Evolutionary conservation across 208 protist genomes (phyloP).

Genomic region (Leishmania major): DNA sequence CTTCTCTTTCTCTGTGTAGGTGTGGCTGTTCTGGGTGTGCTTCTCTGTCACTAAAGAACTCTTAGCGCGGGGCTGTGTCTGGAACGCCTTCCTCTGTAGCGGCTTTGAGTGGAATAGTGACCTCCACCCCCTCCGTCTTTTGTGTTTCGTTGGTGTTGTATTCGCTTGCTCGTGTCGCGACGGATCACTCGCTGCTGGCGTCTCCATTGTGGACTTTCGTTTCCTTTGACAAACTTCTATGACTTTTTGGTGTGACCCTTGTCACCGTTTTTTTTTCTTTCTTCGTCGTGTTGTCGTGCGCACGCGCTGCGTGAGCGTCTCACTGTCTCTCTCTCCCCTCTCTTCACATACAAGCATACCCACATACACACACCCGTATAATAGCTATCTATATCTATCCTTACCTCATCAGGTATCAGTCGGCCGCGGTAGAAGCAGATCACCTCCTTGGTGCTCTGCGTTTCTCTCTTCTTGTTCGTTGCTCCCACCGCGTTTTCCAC

Average conservation of each 20-base stretch:
- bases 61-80: not conserved
- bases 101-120: not conserved
- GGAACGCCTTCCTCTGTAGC: not conserved
- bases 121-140: not conserved
- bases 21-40: too few relatives aligned
- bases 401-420: too few relatives aligned
- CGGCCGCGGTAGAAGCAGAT: not conserved
- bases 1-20: not conserved
- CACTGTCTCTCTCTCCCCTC: too few relatives aligned
- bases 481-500: not conserved
- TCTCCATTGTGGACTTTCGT: not conserved
- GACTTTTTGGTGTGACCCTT: not conserved
- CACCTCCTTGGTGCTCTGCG: not conserved
- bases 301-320: not conserved
- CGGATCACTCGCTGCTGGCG: not conserved
- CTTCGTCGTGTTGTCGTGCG: not conserved
- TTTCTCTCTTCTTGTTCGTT: not conserved
- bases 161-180: not conserved
- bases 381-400: too few relatives aligned
- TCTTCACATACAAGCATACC: too few relatives aligned
- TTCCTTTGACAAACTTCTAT: not conserved
- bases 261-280: too few relatives aligned
- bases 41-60: not conserved
- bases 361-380: too few relatives aligned
- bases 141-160: not conserved